Evolutionary conservation across 805 yeast species (phyloP).

Genomic region (Hanseniaspora guilliermondii): DNA sequence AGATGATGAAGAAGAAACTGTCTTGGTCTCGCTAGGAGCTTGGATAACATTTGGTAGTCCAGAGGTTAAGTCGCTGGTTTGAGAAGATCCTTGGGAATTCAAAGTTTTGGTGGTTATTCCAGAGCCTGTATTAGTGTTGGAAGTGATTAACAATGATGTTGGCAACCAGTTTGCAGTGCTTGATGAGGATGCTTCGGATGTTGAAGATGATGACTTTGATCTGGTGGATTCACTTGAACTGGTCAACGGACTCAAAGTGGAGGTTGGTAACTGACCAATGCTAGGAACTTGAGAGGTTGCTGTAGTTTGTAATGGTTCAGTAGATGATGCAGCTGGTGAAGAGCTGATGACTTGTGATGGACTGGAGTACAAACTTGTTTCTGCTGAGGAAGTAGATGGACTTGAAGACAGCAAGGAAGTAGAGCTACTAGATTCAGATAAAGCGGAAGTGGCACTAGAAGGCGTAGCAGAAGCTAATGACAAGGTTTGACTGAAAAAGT

Average conservation of each 20-base stretch:
- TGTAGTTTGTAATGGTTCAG: no score
- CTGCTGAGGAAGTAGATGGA: constrained; percentile 7
- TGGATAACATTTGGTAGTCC: constrained; percentile 33
- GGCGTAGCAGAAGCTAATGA: constrained; percentile 6
- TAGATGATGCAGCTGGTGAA: neutral
- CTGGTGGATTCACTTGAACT: constrained; percentile 19
- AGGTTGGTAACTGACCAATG: constrained; percentile 12
- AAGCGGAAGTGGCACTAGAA: neutral
- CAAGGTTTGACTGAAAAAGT: constrained; percentile 3
- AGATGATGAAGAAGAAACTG: constrained; percentile 1
- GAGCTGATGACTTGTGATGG: neutral
- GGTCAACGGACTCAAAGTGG: constrained; percentile 14
- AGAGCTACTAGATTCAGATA: neutral
- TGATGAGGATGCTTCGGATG: constrained; percentile 21
- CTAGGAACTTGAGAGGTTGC: constrained; percentile 10
- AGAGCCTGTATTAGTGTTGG: constrained; percentile 23
- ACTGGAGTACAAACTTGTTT: neutral
- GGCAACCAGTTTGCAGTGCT: constrained; percentile 25
- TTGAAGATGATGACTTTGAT: constrained; percentile 19
- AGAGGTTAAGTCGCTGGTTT: constrained; percentile 21
- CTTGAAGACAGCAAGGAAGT: neutral
- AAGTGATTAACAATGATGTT: constrained; percentile 23
- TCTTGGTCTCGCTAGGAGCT: constrained; percentile 18
- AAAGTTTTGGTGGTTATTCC: constrained; percentile 3
- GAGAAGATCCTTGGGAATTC: neutral